Evolutionary conservation across 148 eudicot species (phyloP).

Genomic region (Polygonum aviculare): DNA sequence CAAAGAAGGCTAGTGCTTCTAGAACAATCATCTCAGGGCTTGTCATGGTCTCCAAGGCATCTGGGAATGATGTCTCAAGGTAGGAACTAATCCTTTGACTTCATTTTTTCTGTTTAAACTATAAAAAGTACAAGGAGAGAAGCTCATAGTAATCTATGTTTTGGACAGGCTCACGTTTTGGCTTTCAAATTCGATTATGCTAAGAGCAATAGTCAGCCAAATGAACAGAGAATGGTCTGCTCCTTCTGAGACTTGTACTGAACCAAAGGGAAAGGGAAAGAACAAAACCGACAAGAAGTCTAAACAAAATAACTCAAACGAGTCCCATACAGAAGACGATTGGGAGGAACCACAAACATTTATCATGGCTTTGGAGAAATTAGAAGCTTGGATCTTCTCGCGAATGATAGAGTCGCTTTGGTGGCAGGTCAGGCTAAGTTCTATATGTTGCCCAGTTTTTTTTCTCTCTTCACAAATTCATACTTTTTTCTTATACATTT

Average conservation of each 20-base stretch:
- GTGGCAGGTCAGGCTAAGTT: conserved; percentile 78
- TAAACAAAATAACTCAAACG: conserved; percentile 22
- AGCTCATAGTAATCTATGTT: not conserved
- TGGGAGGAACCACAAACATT: conserved; percentile 75
- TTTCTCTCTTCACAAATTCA: not conserved
- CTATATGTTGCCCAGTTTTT: too few relatives aligned
- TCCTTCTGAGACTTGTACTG: conserved; percentile 16
- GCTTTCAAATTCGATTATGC: conserved; percentile 71
- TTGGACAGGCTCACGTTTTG: conserved; percentile 70
- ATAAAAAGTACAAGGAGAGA: not conserved
- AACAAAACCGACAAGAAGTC: conserved; percentile 28
- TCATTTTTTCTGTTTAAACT: not conserved
- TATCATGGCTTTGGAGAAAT: conserved; percentile 58
- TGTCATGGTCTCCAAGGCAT: conserved; percentile 75
- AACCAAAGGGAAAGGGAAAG: conserved; percentile 21
- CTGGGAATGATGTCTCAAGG: conserved; percentile 85
- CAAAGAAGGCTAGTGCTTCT: conserved; percentile 67
- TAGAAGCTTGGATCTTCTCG: conserved; percentile 88
- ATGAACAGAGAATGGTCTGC: conserved; percentile 28
- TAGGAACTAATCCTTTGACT: conserved; percentile 11
- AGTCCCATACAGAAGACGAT: conserved; percentile 43
- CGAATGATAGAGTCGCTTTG: conserved; percentile 77
- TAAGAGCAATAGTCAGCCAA: conserved; percentile 63
- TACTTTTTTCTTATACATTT: not conserved
- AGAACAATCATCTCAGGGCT: conserved; percentile 58